Base-by-base conservation (phyloP, 331 rosid species). In the Saraca asoca region DNA sequence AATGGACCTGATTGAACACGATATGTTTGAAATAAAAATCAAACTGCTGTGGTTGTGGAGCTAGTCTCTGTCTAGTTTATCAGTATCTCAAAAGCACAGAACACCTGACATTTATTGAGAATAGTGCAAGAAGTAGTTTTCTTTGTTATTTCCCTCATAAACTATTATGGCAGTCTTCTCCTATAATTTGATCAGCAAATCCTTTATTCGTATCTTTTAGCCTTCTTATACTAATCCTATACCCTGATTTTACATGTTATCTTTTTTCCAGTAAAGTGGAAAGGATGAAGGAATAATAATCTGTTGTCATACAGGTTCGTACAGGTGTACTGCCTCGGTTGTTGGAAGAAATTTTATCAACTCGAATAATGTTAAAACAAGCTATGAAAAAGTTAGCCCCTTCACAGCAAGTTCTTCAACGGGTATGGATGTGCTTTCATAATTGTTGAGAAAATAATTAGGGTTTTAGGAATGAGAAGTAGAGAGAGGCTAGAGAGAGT, bases 341-440 rank as follows among this genome's bases (percentile, higher is more conserved):
- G 68, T 52, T 93, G 84, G 96, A 89, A 58, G 98, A 93, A 79
- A 93, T 93, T 71, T 71, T 93, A 68, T 89, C 96, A 31, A 93
- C 96, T 19, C 82, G 98, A 79, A 84, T 93, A 66, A 93, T 93
- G 96, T 94, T 93, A 60, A 93, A 89, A 75, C 90, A 84, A 71
- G 95, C 91, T 24, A 87, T 89, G 79, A 93, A 93, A 75, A 87
- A 85, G 73, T 72, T 93, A 82, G 61, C 82, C 61, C 78, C 96
- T 62, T 84, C 88, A 24, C 85, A 87, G 79, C 72, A 82, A 84
- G 88, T 93, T 65, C 94, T 93, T 80, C 89, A 84, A 68, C 84
- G 95, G 95, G 97, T 88, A 86, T 48, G 80, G 42, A 38, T 44
- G 43, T 69, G 66, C 31, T 24, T 24, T 24, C 31, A 1, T 24